phyloP scores from a whole-genome alignment of 225 moss, liverwort and hornwort genomes.

The Pseudisothecium myosuroides region DNA sequence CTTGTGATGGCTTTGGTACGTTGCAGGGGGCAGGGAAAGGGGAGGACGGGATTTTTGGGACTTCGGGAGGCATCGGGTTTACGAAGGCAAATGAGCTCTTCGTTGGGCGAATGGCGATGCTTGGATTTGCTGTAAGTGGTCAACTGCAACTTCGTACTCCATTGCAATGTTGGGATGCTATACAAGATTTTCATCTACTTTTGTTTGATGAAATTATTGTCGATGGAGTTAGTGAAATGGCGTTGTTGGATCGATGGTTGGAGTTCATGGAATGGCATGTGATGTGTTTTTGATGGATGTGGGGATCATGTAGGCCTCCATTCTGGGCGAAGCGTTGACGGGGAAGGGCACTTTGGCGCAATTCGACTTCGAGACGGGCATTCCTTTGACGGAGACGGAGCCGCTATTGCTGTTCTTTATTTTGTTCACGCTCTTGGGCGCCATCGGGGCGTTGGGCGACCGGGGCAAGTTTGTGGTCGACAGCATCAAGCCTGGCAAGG shows the following conservation, averaged over 20 bases:
- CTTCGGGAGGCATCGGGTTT: slow-evolving; percentile 81
- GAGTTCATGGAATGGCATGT: not conserved
- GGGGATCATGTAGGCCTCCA: slow-evolving; percentile 39
- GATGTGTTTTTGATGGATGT: not conserved
- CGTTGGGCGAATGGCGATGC: slow-evolving; percentile 83
- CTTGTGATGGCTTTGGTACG: not conserved
- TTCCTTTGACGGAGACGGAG: slow-evolving; percentile 77
- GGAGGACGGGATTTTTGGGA: slow-evolving; percentile 60
- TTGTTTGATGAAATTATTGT: not conserved
- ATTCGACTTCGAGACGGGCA: slow-evolving; percentile 87
- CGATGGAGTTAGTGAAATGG: not conserved
- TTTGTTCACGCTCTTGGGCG: slow-evolving; percentile 72
- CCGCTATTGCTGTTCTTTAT: slow-evolving; percentile 80
- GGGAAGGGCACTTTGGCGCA: slow-evolving; percentile 82
- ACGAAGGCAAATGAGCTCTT: slow-evolving; percentile 88
- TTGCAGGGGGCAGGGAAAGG: not conserved
- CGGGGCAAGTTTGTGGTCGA: slow-evolving; percentile 64
- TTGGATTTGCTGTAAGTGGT: slow-evolving; percentile 61
- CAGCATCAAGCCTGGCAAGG: slow-evolving; percentile 56
- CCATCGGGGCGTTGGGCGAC: slow-evolving; percentile 78
- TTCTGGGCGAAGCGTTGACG: slow-evolving; percentile 66
- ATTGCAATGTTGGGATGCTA: not conserved
- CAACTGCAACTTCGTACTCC: not conserved
- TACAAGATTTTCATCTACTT: not conserved
- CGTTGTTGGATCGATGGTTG: not conserved